Conservation (phyloP, 179 eudicot genomes). For the Spergularia azorica region DNA sequence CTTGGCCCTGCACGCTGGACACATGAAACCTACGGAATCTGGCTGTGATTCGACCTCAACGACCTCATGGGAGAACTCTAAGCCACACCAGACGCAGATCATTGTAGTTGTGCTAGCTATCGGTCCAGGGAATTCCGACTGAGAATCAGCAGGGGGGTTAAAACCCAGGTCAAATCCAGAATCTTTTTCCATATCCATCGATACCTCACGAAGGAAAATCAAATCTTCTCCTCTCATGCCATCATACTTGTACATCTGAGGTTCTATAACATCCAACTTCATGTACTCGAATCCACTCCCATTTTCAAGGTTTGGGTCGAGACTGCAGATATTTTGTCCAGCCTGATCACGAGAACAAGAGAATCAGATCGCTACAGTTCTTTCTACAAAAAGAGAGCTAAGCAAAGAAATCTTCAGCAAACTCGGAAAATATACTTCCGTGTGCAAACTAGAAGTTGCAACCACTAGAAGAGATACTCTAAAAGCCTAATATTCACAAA, state of each 20-base stretch:
- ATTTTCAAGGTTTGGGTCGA: conserved; percentile 46
- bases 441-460: neutral
- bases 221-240: conserved; percentile 41
- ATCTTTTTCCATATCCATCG: conserved; percentile 40
- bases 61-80: conserved; percentile 51
- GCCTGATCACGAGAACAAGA: conserved; percentile 35
- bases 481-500: neutral
- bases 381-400: neutral
- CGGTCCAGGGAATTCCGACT: conserved; percentile 25
- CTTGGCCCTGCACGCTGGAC: conserved; percentile 62
- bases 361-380: neutral
- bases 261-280: conserved; percentile 54
- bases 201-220: conserved; percentile 40
- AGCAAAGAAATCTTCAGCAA: too few relatives aligned
- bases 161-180: conserved; percentile 36
- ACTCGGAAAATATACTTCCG: neutral
- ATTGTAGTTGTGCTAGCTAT: conserved; percentile 34
- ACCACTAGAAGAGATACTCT: neutral
- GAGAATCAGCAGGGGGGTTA: conserved; percentile 20
- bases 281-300: conserved; percentile 42
- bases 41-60: conserved; percentile 52
- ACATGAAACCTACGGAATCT: conserved; percentile 76
- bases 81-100: conserved; percentile 70
- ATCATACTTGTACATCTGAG: conserved; percentile 46
- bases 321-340: conserved; percentile 35